Conservation (phyloP, 257 asterid species). For the Eustoma russellianum region DNA sequence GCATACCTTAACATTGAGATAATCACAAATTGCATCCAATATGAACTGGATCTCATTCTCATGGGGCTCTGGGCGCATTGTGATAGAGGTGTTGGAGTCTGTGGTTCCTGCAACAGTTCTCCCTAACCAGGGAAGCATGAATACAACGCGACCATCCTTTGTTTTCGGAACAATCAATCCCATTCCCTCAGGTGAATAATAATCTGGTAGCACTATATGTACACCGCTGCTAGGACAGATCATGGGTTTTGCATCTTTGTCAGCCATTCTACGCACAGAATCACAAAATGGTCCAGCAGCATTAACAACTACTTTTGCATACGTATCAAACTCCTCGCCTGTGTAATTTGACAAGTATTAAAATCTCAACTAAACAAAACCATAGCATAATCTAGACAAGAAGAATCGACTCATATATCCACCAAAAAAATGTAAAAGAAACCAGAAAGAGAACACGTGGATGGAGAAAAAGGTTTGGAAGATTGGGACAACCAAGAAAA, state of each 20-base stretch:
- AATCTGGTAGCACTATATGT: constrained; percentile 94
- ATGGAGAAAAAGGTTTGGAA: neutral
- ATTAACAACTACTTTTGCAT: constrained; percentile 87
- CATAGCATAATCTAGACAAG: neutral
- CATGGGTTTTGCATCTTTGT: constrained; percentile 70
- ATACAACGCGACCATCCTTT: constrained; percentile 94
- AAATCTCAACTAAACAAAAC: constrained; percentile 11
- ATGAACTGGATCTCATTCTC: constrained; percentile 94
- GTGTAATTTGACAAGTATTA: constrained; percentile 32
- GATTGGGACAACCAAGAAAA: neutral
- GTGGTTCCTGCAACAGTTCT: constrained; percentile 98
- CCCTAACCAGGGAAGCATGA: constrained; percentile 99
- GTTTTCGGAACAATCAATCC: constrained; percentile 99
- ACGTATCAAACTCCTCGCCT: constrained; percentile 90
- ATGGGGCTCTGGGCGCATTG: constrained; percentile 96
- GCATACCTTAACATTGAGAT: constrained; percentile 87
- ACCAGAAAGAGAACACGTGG: neutral
- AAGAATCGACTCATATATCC: neutral
- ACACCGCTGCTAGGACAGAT: constrained; percentile 97
- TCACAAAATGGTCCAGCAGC: constrained; percentile 99
- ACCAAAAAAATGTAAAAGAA: neutral
- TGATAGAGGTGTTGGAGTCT: constrained; percentile 77
- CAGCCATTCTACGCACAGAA: constrained; percentile 75
- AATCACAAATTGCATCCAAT: constrained; percentile 89
- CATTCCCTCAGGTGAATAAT: constrained; percentile 98